These are phyloP conservation scores for Starmerella apicola DNA, from an alignment of 805 yeast genomes.

Conservation along the genomic window DNA sequence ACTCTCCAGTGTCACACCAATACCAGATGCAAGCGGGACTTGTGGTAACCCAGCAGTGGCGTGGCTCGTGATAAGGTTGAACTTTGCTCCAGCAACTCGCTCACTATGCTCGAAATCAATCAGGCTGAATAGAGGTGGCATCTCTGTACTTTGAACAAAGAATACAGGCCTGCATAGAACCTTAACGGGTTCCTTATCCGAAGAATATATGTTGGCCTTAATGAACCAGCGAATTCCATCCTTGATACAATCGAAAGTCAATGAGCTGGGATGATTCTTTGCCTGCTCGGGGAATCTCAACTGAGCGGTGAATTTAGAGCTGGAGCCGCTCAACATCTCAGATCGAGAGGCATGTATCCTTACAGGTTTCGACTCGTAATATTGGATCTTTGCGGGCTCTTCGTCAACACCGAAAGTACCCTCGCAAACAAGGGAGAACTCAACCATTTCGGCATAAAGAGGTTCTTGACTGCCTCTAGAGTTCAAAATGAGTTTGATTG, in stretches of 20 bases:
- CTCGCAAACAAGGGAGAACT: slow-evolving; percentile 6
- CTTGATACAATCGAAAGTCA: background rate
- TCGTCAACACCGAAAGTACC: background rate
- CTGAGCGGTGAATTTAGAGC: slow-evolving; percentile 1
- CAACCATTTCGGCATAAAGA: slow-evolving; percentile 2
- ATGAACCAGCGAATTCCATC: slow-evolving; percentile 12
- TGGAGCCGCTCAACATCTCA: too few relatives aligned
- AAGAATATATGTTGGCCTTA: background rate
- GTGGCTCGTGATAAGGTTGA: slow-evolving; percentile 9
- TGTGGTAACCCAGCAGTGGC: slow-evolving; percentile 15
- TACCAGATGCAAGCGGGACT: slow-evolving; percentile 10
- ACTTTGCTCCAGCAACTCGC: slow-evolving; percentile 1
- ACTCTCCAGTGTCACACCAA: slow-evolving; percentile 6
- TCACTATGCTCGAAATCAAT: slow-evolving; percentile 11
- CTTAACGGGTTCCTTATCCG: background rate
- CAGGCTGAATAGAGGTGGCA: slow-evolving; percentile 9
- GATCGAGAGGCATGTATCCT: too few relatives aligned
- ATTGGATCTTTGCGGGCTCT: background rate
- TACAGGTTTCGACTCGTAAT: slow-evolving; percentile 6
- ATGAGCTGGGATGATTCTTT: slow-evolving; percentile 3
- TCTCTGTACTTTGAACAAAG: slow-evolving; percentile 5
- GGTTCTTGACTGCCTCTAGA: background rate
- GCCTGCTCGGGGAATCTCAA: slow-evolving; percentile 7
- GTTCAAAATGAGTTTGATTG: slow-evolving; percentile 4
- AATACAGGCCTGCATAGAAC: background rate